Conservation (phyloP, 768 basidiomycete genomes). For the Hypsizygus marmoreus region DNA sequence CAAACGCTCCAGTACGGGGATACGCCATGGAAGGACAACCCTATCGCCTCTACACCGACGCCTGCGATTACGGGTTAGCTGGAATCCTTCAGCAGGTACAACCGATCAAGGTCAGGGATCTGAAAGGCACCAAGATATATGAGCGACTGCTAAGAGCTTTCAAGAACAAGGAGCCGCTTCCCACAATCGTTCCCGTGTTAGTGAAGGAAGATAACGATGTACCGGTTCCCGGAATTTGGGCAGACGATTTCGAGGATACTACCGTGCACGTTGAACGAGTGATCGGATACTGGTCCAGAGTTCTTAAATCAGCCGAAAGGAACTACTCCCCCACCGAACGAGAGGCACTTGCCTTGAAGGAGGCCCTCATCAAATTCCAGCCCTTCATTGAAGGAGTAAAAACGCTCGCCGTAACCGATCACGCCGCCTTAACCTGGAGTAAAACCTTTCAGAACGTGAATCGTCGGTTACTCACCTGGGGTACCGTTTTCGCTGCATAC, state of each 20-base stretch:
- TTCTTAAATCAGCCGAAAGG: slow-evolving; percentile 33
- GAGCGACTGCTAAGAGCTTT: slow-evolving; percentile 24
- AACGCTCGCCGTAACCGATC: slow-evolving; percentile 30
- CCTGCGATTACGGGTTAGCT: slow-evolving; percentile 39
- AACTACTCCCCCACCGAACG: slow-evolving; percentile 40
- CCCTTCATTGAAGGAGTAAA: slow-evolving; percentile 35
- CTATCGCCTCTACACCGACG: too few species aligned
- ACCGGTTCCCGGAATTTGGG: slow-evolving; percentile 20
- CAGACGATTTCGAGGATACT: slow-evolving; percentile 27
- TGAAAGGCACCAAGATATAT: slow-evolving; percentile 30
- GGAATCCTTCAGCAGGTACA: slow-evolving; percentile 36
- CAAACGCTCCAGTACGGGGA: slow-evolving; percentile 32
- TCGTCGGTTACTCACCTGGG: slow-evolving; percentile 35
- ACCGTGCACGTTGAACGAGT: slow-evolving; percentile 31
- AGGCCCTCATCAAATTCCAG: slow-evolving; percentile 34
- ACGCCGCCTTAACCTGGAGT: slow-evolving; percentile 38
- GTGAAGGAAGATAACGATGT: slow-evolving; percentile 21
- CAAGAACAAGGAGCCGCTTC: slow-evolving; percentile 18
- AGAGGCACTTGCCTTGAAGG: slow-evolving; percentile 41
- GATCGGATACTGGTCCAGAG: slow-evolving; percentile 27
- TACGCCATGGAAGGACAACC: slow-evolving; percentile 28
- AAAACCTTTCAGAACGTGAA: slow-evolving; percentile 40
- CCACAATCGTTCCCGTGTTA: slow-evolving; percentile 19
- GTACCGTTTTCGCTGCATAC: slow-evolving; percentile 35
- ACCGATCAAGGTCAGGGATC: slow-evolving; percentile 25